phyloP scores from a whole-genome alignment of 495 filamentous ascomycete species.

The Hypoxylon lenormandii region DNA sequence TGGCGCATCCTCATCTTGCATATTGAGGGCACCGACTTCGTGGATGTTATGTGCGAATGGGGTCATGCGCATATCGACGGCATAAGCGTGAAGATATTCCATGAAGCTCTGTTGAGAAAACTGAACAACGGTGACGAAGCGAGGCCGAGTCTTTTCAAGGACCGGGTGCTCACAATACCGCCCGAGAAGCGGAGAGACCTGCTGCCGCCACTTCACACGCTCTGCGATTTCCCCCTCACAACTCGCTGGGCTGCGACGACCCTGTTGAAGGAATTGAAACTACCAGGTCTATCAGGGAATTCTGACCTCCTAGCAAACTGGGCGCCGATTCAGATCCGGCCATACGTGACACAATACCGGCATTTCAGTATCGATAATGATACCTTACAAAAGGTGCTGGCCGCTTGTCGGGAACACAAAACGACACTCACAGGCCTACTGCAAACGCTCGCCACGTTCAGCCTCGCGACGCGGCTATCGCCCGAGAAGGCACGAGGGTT shows the following conservation, averaged over 20 bases:
- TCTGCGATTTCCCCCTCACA: constrained; percentile 35
- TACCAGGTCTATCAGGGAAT: constrained; percentile 1
- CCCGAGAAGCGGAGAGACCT: constrained; percentile 18
- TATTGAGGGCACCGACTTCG: neutral
- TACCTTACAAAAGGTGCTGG: constrained; percentile 35
- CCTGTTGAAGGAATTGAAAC: constrained; percentile 30
- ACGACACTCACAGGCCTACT: constrained; percentile 55
- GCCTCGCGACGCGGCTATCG: constrained; percentile 37
- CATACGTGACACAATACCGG: constrained; percentile 45
- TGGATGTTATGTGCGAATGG: constrained; percentile 52
- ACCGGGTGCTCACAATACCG: constrained; percentile 38
- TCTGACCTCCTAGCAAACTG: constrained; percentile 34
- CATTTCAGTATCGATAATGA: constrained; percentile 44
- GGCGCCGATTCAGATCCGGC: constrained; percentile 41
- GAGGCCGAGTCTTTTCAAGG: constrained; percentile 11
- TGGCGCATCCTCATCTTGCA: constrained; percentile 51
- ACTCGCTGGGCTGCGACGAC: constrained; percentile 26
- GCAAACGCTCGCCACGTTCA: constrained; percentile 46
- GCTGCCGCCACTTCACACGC: constrained; percentile 20
- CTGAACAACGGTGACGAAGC: constrained; percentile 27
- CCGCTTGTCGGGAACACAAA: constrained; percentile 42
- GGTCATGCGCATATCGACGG: constrained; percentile 55
- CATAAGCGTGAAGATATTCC: constrained; percentile 51
- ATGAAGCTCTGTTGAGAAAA: constrained; percentile 47
- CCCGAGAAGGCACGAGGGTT: constrained; percentile 41